Base-by-base conservation (phyloP, 2,329 filamentous ascomycete genomes). In the Cordyceps fumosorosea region DNA sequence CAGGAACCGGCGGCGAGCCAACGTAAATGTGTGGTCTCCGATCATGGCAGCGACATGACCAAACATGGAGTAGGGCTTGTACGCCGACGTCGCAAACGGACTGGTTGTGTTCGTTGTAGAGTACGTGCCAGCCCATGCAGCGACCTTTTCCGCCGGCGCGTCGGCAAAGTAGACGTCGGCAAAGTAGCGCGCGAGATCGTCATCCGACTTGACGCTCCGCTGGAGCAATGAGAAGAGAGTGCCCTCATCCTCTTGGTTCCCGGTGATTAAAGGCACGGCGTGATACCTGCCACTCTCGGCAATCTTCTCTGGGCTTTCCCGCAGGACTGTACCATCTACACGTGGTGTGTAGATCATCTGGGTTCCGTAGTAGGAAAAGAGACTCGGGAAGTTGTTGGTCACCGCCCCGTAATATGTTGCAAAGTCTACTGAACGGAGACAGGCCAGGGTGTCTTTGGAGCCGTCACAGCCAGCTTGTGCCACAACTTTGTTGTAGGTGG, bases 181-280 rank as follows among this genome's bases (percentile, higher is more conserved):
- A 22, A 95, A 74, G 69, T 93, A 93, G 20, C 80, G 75, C 34
- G 85, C 79, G 0, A 93, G 67, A 7, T 85, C 74, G 1, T 74
- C 74, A 0, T 80, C 84, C 1, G 81, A 88, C 8, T 84, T 89
- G 57, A 93, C 75, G 71, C 91, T 91, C 40, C 74, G 70, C 66
- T 90, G 88, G 72, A 88, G 87, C 40, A 93, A 77, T 5, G 86
- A 79, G 70, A 93, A 91, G 2, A 93, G 73, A 0, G 89, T 91
- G 24, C 89, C 89, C 73, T 93, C 90, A 69, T 93, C 90, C 76
- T 93, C 89, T 72, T 91, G 88, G 69, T 91, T 83, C 42, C 90
- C 89, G 42, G 89, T 81, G 66, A 82, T 81, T 74, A 79, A 77
- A 44, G 80, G 79, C 2, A 82, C 79, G 1, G 77, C 74, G 24